Conservation (phyloP, 345 rosid genomes). For the rapeseed (Brassica napus) region Da-Ae NC_063434.1:1848001-1848500, state of each 20-base stretch:
- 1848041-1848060: too few relatives aligned
- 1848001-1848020: too few relatives aligned
- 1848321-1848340: too few relatives aligned
- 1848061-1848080: too few relatives aligned
- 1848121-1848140: slow-evolving; percentile 42
- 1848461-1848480: too few relatives aligned
- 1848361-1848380: too few relatives aligned
- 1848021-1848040: too few relatives aligned
- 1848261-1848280: not conserved
- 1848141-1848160: slow-evolving; percentile 11
- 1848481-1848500: not conserved
- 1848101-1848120: not conserved
- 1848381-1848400: not conserved
- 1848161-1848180: slow-evolving; percentile 29
- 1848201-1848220: not conserved
- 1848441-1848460: not conserved
- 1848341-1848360: too few relatives aligned
- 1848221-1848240: not conserved
- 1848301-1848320: too few relatives aligned
- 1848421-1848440: not conserved
- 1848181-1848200: not conserved
- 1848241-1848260: not conserved
- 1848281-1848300: too few relatives aligned
- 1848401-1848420: not conserved
- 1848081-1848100: too few relatives aligned